Base-by-base conservation (phyloP, 1,139 yeast genomes). In the Candida glucosophila region DNA sequence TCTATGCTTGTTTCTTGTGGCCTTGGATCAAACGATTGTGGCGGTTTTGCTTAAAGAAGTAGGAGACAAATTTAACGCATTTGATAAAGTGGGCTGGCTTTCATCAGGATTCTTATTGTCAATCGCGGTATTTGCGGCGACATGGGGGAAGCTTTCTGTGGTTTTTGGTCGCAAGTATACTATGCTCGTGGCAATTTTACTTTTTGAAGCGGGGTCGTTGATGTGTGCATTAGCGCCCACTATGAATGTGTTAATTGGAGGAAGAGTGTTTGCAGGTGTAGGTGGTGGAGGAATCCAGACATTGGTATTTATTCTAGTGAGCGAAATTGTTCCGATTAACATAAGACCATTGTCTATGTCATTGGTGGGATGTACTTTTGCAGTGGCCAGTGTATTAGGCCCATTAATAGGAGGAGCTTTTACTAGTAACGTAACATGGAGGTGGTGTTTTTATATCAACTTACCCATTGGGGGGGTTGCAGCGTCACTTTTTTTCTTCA, bases 321-420 rank as follows among this genome's bases (percentile, higher is more conserved):
- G 67, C 26, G 71, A 64, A 32, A 44, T 63, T 11, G 55, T 61
- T 8, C 55, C 66, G 0, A 47, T 60, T 14, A 50, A 58, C 32
- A 57, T 59, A 33, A 45, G 71, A 36, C 33, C 36, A 4, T 23
- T 49, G 22, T 40, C 39, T 4, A 42, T 45, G 63, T 67, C 70
- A 0, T 49, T 56, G 26, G 58, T 71, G 16, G 77, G 77, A 0
- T 34, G 38, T 4, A 35, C 43, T 6, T 44, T 49, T 39, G 47
- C 49, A 2, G 33, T 71, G 7, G 77, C 79, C 2, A 61, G 66
- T 28, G 69, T 69, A 1, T 36, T 67, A 9, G 80, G 79, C 1
- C 80, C 80, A 0, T 59, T 73, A 28, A 44, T 73, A 12, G 73
- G 73, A 32, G 72, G 74, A 15, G 73, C 67, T 0, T 65, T 72